Percentiles rank a stretch among this genome's conserved stretches.
These are phyloP conservation scores for Dianthus caryophyllus DNA, from an alignment of 148 eudicot genomes.

Conservation along the genomic window DNA sequence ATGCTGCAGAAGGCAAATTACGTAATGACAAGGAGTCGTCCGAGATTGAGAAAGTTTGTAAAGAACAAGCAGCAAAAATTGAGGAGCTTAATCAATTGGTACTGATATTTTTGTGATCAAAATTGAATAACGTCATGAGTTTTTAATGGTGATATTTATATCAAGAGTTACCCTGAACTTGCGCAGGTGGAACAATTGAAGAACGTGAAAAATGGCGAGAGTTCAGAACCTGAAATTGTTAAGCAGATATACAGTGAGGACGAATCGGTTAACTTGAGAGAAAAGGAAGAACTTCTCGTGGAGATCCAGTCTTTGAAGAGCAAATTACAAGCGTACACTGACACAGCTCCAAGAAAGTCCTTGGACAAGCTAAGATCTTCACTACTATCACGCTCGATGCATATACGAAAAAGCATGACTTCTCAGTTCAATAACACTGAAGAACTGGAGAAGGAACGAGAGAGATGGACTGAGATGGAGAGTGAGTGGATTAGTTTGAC, in stretches of 20 bases:
- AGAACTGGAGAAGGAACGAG: conserved; percentile 79
- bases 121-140: not conserved
- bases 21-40: conserved; percentile 34
- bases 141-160: not conserved
- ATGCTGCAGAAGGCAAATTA: conserved; percentile 26
- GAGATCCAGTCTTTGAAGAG: conserved; percentile 65
- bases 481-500: conserved; percentile 97
- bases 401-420: conserved; percentile 57
- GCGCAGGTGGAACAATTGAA: conserved; percentile 71
- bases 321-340: conserved; percentile 48
- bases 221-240: conserved; percentile 42
- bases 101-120: not conserved
- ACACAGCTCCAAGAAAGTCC: conserved; percentile 50
- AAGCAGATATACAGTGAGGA: conserved; percentile 42
- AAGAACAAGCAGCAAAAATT: conserved; percentile 73
- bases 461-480: conserved; percentile 98
- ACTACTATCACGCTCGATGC: conserved; percentile 64
- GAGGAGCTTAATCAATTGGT: conserved; percentile 79
- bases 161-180: conserved; percentile 1
- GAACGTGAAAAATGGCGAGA: conserved; percentile 26
- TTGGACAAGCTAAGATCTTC: conserved; percentile 64
- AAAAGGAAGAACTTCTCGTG: conserved; percentile 72
- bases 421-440: conserved; percentile 42
- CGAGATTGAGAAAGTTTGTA: conserved; percentile 61
- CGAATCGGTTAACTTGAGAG: conserved; percentile 43